These are phyloP conservation scores for Lachancea sp. DNA, from an alignment of 805 yeast genomes.

Conservation along the genomic window DNA sequence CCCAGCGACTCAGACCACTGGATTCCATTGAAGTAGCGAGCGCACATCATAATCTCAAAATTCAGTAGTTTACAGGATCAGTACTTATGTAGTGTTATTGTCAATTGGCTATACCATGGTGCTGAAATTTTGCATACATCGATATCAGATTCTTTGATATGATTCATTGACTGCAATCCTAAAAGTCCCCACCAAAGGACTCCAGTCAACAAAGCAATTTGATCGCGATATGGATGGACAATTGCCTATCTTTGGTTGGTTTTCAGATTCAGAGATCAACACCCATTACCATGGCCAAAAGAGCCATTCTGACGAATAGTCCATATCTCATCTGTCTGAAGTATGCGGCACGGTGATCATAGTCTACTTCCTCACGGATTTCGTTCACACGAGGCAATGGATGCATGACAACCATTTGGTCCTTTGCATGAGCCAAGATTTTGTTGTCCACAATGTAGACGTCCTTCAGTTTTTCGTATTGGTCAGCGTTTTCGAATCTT, in stretches of 20 bases:
- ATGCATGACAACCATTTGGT: conserved; percentile 98
- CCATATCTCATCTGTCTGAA: conserved; percentile 99
- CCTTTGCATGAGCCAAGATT: conserved; percentile 86
- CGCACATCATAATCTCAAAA: neutral
- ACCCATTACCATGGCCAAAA: conserved; percentile 96
- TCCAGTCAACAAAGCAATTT: neutral
- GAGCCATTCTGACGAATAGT: conserved; percentile 95
- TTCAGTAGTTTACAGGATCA: neutral
- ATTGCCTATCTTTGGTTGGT: neutral
- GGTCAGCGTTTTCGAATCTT: conserved; percentile 69
- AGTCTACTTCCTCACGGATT: conserved; percentile 96
- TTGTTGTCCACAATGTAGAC: conserved; percentile 88
- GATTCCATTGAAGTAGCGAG: no score
- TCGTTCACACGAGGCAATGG: conserved; percentile 97
- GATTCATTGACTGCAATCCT: neutral
- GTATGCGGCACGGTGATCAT: conserved; percentile 98
- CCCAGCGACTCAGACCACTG: neutral
- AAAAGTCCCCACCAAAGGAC: conserved; percentile 18
- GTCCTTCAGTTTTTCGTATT: conserved; percentile 85
- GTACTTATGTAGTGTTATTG: neutral
- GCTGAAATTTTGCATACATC: no score
- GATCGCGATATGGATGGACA: neutral
- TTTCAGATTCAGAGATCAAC: conserved; percentile 53
- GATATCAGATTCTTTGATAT: neutral
- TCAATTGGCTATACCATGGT: no score